Percentiles rank a stretch among this genome's conserved stretches.
Conservation (phyloP, 2,329 filamentous ascomycete genomes). For the Arthrinium phaeospermum region DNA sequence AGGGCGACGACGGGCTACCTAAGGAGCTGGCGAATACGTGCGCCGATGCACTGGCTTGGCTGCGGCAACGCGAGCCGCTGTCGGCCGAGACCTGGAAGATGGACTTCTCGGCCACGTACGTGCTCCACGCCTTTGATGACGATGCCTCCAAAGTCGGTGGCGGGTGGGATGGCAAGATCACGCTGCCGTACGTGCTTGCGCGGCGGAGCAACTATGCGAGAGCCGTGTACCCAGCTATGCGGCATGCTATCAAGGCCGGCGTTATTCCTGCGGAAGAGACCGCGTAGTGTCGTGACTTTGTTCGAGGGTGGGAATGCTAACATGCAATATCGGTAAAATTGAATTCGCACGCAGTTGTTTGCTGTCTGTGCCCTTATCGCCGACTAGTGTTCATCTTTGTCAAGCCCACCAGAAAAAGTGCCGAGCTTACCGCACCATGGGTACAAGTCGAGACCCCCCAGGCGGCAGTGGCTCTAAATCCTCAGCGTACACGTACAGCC, state of each 20-base stretch:
- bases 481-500: too few relatives aligned
- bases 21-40: neutral
- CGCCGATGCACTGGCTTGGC: neutral
- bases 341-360: neutral
- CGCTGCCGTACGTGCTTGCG: constrained; percentile 30
- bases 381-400: too few relatives aligned
- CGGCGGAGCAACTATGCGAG: constrained; percentile 29
- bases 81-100: constrained; percentile 30
- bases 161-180: constrained; percentile 29
- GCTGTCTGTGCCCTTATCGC: too few relatives aligned
- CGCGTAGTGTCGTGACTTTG: neutral
- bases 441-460: too few relatives aligned
- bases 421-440: too few relatives aligned
- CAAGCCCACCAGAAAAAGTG: too few relatives aligned
- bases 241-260: constrained; percentile 26
- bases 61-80: constrained; percentile 27
- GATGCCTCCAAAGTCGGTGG: constrained; percentile 18
- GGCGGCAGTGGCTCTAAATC: neutral
- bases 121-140: constrained; percentile 33
- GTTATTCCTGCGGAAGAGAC: constrained; percentile 21
- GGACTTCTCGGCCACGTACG: constrained; percentile 35
- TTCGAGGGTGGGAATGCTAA: neutral
- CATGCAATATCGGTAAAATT: neutral
- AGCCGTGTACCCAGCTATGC: constrained; percentile 29
- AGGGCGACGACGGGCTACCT: neutral